Percentiles rank a stretch among this genome's conserved stretches.
These are phyloP conservation scores for Circinella minor DNA, from an alignment of 371 early-diverging fungal species.

Conservation along the genomic window DNA sequence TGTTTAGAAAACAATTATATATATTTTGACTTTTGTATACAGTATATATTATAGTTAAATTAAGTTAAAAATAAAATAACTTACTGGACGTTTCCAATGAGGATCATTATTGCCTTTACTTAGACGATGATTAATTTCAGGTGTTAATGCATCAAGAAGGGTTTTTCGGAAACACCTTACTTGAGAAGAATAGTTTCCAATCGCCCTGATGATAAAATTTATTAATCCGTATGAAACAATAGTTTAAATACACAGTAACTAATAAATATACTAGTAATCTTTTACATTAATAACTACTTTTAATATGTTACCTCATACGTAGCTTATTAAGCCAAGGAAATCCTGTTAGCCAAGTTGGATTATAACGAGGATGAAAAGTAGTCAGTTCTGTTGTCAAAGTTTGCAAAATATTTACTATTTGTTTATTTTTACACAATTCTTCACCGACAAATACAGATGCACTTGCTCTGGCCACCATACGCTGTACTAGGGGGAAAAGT, in stretches of 20 bases:
- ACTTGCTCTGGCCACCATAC: constrained; percentile 20
- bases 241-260: neutral
- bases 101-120: neutral
- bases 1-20: too few species aligned
- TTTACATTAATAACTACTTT: too few species aligned
- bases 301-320: constrained; percentile 16
- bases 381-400: constrained; percentile 22
- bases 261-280: neutral
- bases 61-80: neutral
- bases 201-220: neutral
- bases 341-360: constrained; percentile 1
- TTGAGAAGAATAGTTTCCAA: neutral
- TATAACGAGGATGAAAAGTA: neutral
- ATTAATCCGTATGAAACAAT: neutral
- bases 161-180: neutral
- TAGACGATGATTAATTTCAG: neutral
- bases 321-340: constrained; percentile 11
- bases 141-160: neutral
- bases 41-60: too few species aligned
- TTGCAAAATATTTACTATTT: constrained; percentile 26
- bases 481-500: constrained; percentile 22
- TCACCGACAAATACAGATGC: constrained; percentile 27
- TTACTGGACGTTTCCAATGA: neutral
- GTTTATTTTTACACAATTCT: constrained; percentile 18
- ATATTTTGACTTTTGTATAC: too few species aligned